Percentiles rank a stretch among this genome's conserved stretches.
Conservation (phyloP, 2,329 filamentous ascomycete genomes). For the Alternaria brassicicola region DNA sequence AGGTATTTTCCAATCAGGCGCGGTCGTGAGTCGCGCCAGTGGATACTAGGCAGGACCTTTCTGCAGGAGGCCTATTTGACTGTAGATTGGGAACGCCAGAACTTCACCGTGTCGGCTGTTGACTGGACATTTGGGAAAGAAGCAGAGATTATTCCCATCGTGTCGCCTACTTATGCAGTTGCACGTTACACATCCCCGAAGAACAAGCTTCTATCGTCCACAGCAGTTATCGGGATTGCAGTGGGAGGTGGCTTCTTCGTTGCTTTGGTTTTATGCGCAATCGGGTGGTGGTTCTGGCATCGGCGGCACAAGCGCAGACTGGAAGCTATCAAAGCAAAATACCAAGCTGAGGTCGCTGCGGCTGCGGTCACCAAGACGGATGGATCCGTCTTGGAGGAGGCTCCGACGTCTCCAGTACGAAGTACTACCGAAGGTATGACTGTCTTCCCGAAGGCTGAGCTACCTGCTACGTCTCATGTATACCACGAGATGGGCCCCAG, state of each 20-base stretch:
- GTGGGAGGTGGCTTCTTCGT: conserved; percentile 48
- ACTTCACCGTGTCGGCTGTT: conserved; percentile 54
- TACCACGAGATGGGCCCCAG: conserved; percentile 23
- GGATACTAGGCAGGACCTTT: conserved; percentile 70
- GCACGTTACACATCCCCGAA: neutral
- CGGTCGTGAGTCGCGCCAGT: conserved; percentile 59
- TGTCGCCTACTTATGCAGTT: conserved; percentile 35
- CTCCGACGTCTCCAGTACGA: conserved; percentile 27
- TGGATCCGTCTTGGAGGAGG: conserved; percentile 28
- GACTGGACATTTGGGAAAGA: conserved; percentile 39
- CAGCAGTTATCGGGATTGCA: conserved; percentile 54
- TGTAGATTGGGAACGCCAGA: conserved; percentile 56
- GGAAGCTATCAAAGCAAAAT: conserved; percentile 30
- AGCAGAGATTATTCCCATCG: conserved; percentile 42
- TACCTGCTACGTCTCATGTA: conserved; percentile 42
- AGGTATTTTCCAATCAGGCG: conserved; percentile 71
- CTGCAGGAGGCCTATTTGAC: conserved; percentile 68
- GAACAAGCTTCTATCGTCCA: conserved; percentile 29
- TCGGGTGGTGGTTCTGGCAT: conserved; percentile 46
- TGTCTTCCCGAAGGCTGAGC: conserved; percentile 56
- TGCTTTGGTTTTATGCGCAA: conserved; percentile 37
- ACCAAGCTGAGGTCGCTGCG: conserved; percentile 29
- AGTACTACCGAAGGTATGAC: conserved; percentile 31
- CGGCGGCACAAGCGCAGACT: conserved; percentile 31
- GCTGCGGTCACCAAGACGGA: conserved; percentile 30